Evolutionary conservation across 805 yeast species (phyloP), one percentile per base, ranked within the genome.

Genomic region (Cyberlindnera xishuangbannaensis): DNA sequence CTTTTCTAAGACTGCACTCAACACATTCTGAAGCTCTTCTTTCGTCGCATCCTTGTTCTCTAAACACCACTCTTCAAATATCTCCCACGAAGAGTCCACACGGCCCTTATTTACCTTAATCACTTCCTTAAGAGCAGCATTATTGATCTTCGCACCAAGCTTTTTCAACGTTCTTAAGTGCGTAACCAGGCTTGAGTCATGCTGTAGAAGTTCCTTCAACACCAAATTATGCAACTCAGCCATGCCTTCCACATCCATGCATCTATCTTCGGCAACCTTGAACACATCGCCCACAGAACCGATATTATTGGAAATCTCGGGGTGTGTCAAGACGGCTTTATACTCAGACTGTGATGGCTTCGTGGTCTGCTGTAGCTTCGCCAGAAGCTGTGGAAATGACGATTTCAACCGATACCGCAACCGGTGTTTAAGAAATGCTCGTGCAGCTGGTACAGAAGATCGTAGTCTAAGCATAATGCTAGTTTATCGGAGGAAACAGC

Each of bases 31-130:
- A 8, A 37, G 50, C 4, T 41, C 43, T 5, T 35, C 39, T 26
- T 19, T 27, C 3, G 54, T 15, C 11, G 31, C n/a, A 4, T 18
- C 16, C 5, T 12, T 11, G 8, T 29, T 28, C 10, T 24, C 25
- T 5, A 11, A 4, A 12, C 32, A 30, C 33, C 53, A 60, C 28
- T 59, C 58, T 9, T 53, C 42, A 33, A 64, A 65, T 9, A 73
- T 44, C 32, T 73, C 76, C 65, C 69, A 63, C 13, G 76, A 64
- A n/a, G 62, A 53, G 31, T 56, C 55, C 2, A 67, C 78, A 36
- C 81, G 56, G 10, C 78, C 79, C 3, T 78, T 77, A 41, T 75
- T 75, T 25, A 58, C 40, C 20, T 50, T 48, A 6, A 72, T 56
- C 17, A 72, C 53, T 34, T 59, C 52, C 4, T 42, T 32, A 4